Percentiles rank a stretch among this genome's conserved stretches.
phyloP scores from a whole-genome alignment of 805 yeast species.

The Starmerella khaoyaiensis region DNA sequence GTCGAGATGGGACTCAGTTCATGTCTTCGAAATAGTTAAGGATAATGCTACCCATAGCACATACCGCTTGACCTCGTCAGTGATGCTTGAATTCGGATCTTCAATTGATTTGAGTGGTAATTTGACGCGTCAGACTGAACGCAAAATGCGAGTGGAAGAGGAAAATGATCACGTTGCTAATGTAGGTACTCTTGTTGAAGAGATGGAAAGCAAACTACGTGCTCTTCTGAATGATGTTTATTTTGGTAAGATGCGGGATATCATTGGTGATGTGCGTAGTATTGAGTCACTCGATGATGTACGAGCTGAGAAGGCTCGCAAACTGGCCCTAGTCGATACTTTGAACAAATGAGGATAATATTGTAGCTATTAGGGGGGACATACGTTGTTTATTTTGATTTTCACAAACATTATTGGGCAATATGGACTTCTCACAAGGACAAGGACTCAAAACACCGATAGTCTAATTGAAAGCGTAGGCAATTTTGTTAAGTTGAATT shows the following conservation, averaged over 20 bases:
- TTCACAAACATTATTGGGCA: too few relatives aligned
- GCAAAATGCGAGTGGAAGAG: constrained; percentile 34
- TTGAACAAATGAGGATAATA: too few relatives aligned
- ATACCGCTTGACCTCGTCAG: constrained; percentile 76
- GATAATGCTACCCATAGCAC: constrained; percentile 6
- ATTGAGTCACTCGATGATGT: constrained; percentile 29
- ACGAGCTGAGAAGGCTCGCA: constrained; percentile 31
- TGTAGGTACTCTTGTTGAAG: constrained; percentile 76
- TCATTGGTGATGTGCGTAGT: constrained; percentile 56
- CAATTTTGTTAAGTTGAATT: too few relatives aligned
- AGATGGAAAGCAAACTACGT: constrained; percentile 74
- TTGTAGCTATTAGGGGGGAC: not conserved
- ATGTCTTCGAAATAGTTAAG: constrained; percentile 60
- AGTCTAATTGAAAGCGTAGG: too few relatives aligned
- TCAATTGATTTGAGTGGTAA: constrained; percentile 56
- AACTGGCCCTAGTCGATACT: constrained; percentile 33
- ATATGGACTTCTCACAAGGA: too few relatives aligned
- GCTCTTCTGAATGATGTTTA: constrained; percentile 84
- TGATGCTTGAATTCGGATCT: constrained; percentile 56
- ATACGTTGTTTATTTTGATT: too few relatives aligned
- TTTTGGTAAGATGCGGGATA: constrained; percentile 86
- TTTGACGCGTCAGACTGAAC: constrained; percentile 67
- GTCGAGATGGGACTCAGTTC: constrained; percentile 76
- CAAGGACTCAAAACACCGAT: too few relatives aligned
- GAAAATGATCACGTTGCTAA: constrained; percentile 68